A percentile compares a stretch with the other conserved stretches of the same genome.
Evolutionary conservation across 768 basidiomycete genomes (phyloP).

Genomic region (Collybiopsis confluens): DNA sequence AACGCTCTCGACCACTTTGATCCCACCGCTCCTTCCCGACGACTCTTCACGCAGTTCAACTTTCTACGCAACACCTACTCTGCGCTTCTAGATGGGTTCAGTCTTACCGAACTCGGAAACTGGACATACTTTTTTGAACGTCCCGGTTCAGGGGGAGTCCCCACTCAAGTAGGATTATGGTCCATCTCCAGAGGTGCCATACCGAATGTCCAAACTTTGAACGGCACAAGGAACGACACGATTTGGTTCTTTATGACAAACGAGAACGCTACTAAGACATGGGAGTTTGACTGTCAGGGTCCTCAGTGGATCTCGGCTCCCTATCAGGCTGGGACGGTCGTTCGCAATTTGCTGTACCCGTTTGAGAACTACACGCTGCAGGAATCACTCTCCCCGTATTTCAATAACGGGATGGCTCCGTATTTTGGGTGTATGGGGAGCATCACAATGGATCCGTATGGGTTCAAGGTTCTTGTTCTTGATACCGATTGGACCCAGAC

Average conservation of each 20-base stretch:
- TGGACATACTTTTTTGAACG: conserved; percentile 78
- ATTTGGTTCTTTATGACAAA: conserved; percentile 87
- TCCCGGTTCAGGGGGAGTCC: conserved; percentile 80
- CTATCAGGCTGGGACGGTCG: conserved; percentile 50
- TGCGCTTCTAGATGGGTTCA: conserved; percentile 81
- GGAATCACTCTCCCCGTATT: conserved; percentile 62
- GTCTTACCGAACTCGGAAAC: conserved; percentile 79
- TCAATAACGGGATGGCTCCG: conserved; percentile 52
- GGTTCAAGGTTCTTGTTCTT: conserved; percentile 83
- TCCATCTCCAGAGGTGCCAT: conserved; percentile 70
- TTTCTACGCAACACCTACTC: conserved; percentile 65
- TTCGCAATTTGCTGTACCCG: conserved; percentile 78
- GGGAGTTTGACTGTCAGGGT: conserved; percentile 54
- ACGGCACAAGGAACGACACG: conserved; percentile 56
- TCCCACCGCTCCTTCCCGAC: conserved; percentile 74
- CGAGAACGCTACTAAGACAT: conserved; percentile 70
- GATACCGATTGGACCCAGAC: conserved; percentile 60
- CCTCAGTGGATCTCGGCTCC: conserved; percentile 77
- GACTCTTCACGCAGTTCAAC: conserved; percentile 70
- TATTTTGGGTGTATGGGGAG: conserved; percentile 70
- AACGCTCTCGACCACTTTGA: conserved; percentile 95
- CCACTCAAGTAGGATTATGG: conserved; percentile 87
- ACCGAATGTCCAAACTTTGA: conserved; percentile 47
- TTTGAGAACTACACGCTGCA: conserved; percentile 74
- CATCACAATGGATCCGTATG: conserved; percentile 67